Evolutionary conservation across 2,329 filamentous ascomycete genomes (phyloP), one percentile per base, ranked within the genome.

Genomic region (Cyclaneusma minus): DNA sequence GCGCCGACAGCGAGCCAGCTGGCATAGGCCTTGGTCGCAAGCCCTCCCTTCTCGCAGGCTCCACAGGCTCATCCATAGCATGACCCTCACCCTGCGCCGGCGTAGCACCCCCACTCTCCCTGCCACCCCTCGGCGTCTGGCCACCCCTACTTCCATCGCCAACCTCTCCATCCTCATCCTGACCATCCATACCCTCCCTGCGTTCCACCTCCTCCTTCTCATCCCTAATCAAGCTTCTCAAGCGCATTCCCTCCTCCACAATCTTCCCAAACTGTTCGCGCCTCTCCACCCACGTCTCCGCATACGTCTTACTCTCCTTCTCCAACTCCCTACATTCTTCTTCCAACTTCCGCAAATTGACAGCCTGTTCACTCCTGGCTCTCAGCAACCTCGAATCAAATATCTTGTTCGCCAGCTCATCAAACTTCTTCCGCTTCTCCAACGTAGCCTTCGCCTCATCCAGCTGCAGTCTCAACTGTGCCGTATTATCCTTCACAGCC

Each of bases 121-220:
- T 55, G 12, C 59, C 64, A 16, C 56, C 55, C 28, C 56, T 50
- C 26, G 66, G 64, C 19, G 62, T 69, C 22, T 58, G 54, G 7
- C 58, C 64, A 2, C 51, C 54, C 16, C 51, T 51, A 29, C 64
- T 64, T 5, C 50, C 64, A 9, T 62, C 60, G 4, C 56, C 64
- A 19, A 73, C 71, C 38, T 75, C 61, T 4, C 55, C 61, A 34
- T 64, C 74, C 10, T 60, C 67, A 24, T 71, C 74, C 36, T 36
- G 42, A 15, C 37, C 44, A 29, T 71, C 72, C 70, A 83, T 83
- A 16, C 82, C 83, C 50, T 91, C 83, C 29, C 83, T 68, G 21
- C 82, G 63, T 52, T 93, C 84, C 0, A 89, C 81, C 52, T 93
- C 84, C 49, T 93, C 85, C 55, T 93, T 92, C 60, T 94, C 87